These are phyloP conservation scores for Backusella macrospora DNA, from an alignment of 192 early-diverging fungal genomes.

Conservation along the genomic window DNA sequence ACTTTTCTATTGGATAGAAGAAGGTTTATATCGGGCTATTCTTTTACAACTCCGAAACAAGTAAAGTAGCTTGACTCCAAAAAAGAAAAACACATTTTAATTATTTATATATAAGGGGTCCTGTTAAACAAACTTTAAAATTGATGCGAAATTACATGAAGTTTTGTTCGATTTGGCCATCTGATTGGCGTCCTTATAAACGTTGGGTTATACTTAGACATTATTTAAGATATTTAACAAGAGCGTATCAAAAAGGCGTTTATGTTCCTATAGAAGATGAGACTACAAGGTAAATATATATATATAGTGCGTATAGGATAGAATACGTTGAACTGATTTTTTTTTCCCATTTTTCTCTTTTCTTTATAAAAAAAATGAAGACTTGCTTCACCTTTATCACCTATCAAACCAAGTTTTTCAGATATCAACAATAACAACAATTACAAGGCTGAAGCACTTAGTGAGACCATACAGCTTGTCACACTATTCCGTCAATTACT, in stretches of 20 bases:
- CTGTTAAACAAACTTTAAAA: slow-evolving; percentile 14
- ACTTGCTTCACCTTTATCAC: slow-evolving; percentile 3
- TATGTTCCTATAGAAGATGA: slow-evolving; percentile 32
- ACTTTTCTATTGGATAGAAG: slow-evolving; percentile 19
- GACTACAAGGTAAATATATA: too few relatives aligned
- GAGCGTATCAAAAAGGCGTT: slow-evolving; percentile 37
- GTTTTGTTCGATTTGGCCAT: slow-evolving; percentile 39
- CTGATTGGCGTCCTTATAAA: slow-evolving; percentile 52
- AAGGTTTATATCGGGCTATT: slow-evolving; percentile 22
- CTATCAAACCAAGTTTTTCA: not conserved
- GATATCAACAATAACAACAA: not conserved
- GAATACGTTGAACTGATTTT: not conserved
- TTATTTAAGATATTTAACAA: slow-evolving; percentile 52
- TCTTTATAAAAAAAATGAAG: not conserved
- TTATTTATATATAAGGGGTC: slow-evolving; percentile 7
- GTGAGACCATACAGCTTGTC: slow-evolving; percentile 5
- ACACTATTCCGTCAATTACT: slow-evolving; percentile 17
- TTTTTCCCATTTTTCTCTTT: not conserved
- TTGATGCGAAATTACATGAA: slow-evolving; percentile 19
- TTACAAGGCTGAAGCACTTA: not conserved
- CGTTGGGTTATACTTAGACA: slow-evolving; percentile 57
- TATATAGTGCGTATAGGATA: not conserved
- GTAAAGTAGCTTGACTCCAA: not conserved
- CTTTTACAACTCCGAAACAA: slow-evolving; percentile 18
- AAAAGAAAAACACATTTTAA: not conserved